Base-by-base conservation (phyloP, 345 rosid species). In the Luvunga scandens region DNA sequence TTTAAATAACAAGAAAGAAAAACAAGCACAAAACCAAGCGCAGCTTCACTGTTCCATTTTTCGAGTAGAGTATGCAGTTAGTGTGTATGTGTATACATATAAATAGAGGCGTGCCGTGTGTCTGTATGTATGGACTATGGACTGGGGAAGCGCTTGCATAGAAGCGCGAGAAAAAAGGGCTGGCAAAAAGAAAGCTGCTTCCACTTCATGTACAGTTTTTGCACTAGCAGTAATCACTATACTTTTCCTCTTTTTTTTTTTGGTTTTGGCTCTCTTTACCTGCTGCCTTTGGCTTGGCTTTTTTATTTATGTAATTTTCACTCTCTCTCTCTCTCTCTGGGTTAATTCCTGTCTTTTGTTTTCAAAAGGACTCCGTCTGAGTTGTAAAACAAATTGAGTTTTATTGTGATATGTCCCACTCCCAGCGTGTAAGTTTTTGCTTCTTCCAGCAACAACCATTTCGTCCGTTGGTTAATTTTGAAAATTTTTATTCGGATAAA, bases 21-120 rank as follows among this genome's bases (percentile, higher is more conserved):
- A 28, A 21, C 3, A 75, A 45, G 2, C 3, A 59, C 69, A 50
- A 9, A 36, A 31, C 22, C 14, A 21, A 36, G n/a, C 3, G 59
- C 50, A 66, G 64, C 60, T 61, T 22, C 79, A 33, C 61, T 28
- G 68, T 70, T 70, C 25, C 74, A 65, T 69, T 5, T 33, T 71
- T 1, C 31, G n/a, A n/a, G 1, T 27, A 9, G 19, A 24, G 33
- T 50, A 48, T n/a, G 34, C 28, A 12, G 13, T 25, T 27, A 9
- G 50, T 13, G 50, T 45, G 16, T n/a, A n/a, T 4, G 31, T 63
- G 2, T 12, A 7, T 9, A 30, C 1, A 75, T 2, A 25, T 18
- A 31, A 19, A 16, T 10, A 36, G 71, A 0, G 66, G 16, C 13
- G 66, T 25, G 36, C 42, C 42, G 42, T 36, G 38, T 33, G 34